Evolutionary conservation across 2,329 filamentous ascomycete species (phyloP), one percentile per base, ranked within the genome.

Genomic region (Monilinia fructicola): DNA sequence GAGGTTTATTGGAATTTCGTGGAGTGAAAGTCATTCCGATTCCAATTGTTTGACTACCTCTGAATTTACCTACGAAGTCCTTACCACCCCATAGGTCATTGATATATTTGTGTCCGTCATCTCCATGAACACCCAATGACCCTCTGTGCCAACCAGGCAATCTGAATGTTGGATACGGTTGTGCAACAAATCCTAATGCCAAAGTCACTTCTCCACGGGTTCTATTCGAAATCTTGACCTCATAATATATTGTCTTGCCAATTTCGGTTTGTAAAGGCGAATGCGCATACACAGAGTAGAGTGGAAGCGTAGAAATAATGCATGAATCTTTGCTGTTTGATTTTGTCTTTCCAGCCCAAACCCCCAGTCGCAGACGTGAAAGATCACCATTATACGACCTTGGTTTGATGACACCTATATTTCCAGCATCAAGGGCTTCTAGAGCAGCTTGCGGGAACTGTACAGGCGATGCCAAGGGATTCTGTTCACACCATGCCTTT

Each of bases 91-190:
- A 90, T 10, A 83, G 82, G 76, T 94, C 89, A 74, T 93, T 92
- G 73, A 92, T 82, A 76, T 90, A 95, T 76, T 85, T 84, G 72
- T 89, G 84, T 0, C 91, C 91, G 76, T 94, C 91, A 76, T 94
- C 91, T 56, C 89, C 87, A 75, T 94, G 91, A n/a, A 94, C 86
- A 1, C 83, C 91, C 18, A 93, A 74, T 69, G 86, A 89, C 23
- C 85, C 91, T 44, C 91, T 84, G 75, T 95, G 89, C 91, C 91
- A 94, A 2, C 91, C 91, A 0, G 91, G 91, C 68, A 93, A 83
- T 10, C 91, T 84, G 80, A 92, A 94, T 0, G 84, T 82, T 9
- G 91, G 91, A 74, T 93, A 94, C 10, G 91, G 91, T 58, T 89
- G 84, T 1, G 90, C 90, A 0, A 84, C 79, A 76, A 87, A 92